Conservation (phyloP, 106 monocot species). For the Dendrobium officinale region DNA sequence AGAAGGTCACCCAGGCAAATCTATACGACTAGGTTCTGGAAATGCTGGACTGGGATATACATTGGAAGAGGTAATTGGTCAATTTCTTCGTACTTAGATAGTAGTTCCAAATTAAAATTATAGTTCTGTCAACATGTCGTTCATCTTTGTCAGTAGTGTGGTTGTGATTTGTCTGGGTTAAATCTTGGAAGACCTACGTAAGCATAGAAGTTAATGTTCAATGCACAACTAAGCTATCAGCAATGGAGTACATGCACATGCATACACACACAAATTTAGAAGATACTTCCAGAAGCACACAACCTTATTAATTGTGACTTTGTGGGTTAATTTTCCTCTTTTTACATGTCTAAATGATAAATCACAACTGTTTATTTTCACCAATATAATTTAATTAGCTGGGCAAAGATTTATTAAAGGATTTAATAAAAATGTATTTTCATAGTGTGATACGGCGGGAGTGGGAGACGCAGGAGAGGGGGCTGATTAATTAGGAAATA, state of each 20-base stretch:
- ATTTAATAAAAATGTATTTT: too few species aligned
- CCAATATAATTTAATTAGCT: too few species aligned
- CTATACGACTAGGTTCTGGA: conserved; percentile 68
- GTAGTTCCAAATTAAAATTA: background rate
- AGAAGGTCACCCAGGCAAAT: conserved; percentile 48
- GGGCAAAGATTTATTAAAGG: too few species aligned
- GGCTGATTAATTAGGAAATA: too few species aligned
- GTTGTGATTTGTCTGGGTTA: background rate
- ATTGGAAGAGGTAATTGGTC: conserved; percentile 73
- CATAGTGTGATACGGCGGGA: too few species aligned
- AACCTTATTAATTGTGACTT: too few species aligned
- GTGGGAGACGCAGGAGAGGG: too few species aligned
- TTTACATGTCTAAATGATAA: too few species aligned
- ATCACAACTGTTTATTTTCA: too few species aligned
- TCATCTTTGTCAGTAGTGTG: background rate
- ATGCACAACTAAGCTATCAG: background rate
- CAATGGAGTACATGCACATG: background rate
- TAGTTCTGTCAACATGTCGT: background rate
- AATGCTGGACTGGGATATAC: conserved; percentile 99
- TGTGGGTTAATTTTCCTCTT: too few species aligned
- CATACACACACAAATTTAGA: too few species aligned
- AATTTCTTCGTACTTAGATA: background rate
- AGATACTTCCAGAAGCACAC: too few species aligned
- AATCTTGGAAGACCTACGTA: background rate
- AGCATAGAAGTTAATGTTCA: background rate